Conservation (phyloP, 2,329 filamentous ascomycete species). For the Amylocarpus encephaloides region DNA sequence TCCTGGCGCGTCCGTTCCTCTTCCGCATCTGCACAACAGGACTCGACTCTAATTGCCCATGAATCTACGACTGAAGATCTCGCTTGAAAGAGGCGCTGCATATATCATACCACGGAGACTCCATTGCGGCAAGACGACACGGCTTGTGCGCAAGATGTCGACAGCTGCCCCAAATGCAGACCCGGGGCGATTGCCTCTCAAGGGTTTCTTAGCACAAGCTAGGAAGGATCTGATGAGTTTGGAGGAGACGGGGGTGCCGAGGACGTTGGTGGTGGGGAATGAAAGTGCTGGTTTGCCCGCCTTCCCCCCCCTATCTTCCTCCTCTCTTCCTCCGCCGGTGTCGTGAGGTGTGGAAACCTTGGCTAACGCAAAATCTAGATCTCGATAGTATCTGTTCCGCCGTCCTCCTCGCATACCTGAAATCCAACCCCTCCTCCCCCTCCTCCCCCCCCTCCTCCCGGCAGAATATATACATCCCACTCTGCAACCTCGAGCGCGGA, state of each 20-base stretch:
- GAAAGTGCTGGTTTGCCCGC: conserved; percentile 57
- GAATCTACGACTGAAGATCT: neutral
- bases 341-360: too few species aligned
- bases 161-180: too few species aligned
- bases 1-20: neutral
- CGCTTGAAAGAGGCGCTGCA: too few species aligned
- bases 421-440: conserved; percentile 48
- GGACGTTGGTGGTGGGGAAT: conserved; percentile 61
- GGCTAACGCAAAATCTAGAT: conserved; percentile 41
- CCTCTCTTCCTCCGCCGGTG: neutral
- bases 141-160: too few species aligned
- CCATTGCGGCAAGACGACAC: too few species aligned
- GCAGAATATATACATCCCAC: conserved; percentile 51
- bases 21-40: neutral
- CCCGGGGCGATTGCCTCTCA: too few species aligned
- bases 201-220: too few species aligned
- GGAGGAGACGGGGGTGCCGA: conserved; percentile 28
- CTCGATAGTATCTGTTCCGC: conserved; percentile 75
- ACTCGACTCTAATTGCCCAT: too few species aligned
- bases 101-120: too few species aligned
- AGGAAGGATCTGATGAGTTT: too few species aligned
- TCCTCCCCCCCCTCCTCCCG: conserved; percentile 36
- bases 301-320: too few species aligned
- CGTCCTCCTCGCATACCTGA: conserved; percentile 67
- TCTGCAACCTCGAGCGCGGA: conserved; percentile 62